A percentile compares a stretch with the other conserved stretches of the same genome.
Evolutionary conservation across 2,329 filamentous ascomycete genomes (phyloP).

Genomic region (Fusarium sp.): DNA sequence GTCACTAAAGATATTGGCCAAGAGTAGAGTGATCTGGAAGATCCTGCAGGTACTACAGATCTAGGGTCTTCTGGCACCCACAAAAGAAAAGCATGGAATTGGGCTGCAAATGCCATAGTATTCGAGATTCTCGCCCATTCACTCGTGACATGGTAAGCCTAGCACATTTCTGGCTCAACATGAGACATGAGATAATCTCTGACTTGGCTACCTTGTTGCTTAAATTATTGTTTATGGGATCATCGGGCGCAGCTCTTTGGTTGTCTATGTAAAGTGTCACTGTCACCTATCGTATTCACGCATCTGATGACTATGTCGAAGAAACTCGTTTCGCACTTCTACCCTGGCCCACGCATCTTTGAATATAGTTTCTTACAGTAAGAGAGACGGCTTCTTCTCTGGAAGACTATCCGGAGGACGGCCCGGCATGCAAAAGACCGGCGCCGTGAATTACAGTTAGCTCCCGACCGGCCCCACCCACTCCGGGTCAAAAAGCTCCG

Average conservation of each 20-base stretch:
- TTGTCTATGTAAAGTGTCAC: neutral
- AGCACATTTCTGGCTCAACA: neutral
- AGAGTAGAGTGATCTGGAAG: neutral
- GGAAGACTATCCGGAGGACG: no score
- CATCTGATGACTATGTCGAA: accelerated
- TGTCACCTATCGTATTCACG: neutral
- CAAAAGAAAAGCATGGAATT: neutral
- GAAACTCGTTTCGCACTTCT: no score
- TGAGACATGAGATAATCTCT: neutral
- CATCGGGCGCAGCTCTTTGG: neutral
- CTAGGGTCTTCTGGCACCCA: neutral
- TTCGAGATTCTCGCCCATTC: no score
- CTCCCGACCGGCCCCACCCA: neutral
- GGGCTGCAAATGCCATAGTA: neutral
- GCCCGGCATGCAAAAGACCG: neutral
- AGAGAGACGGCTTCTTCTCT: neutral
- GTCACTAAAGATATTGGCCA: neutral
- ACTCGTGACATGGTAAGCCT: neutral
- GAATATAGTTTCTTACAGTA: no score
- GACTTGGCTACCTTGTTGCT: neutral
- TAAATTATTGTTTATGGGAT: neutral
- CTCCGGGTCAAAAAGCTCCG: neutral
- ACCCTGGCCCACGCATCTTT: no score
- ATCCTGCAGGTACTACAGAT: neutral
- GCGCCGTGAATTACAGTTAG: neutral